Evolutionary conservation across 768 basidiomycete genomes (phyloP).

Genomic region (Naganishia antarctica): DNA sequence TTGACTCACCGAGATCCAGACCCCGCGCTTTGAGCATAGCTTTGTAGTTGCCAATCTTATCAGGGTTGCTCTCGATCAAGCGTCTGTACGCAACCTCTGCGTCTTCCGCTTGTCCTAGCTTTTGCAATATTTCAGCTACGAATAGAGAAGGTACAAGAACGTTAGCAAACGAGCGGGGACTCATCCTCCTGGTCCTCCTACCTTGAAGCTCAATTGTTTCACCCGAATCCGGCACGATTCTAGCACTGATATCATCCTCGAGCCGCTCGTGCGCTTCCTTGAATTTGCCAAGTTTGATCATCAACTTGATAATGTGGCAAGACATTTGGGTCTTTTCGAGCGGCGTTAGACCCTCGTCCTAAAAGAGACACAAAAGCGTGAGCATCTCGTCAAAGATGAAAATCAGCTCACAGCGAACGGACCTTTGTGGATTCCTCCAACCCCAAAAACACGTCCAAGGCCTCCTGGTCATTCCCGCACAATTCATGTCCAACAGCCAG

Average conservation of each 20-base stretch:
- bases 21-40: conserved; percentile 66
- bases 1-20: conserved; percentile 63
- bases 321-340: conserved; percentile 44
- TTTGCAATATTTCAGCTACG: conserved; percentile 71
- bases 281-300: conserved; percentile 38
- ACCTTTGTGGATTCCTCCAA: conserved; percentile 72
- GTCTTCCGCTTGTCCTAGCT: conserved; percentile 59
- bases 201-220: conserved; percentile 43
- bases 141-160: conserved; percentile 34
- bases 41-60: conserved; percentile 72
- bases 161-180: background rate
- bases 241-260: conserved; percentile 35
- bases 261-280: conserved; percentile 41
- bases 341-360: conserved; percentile 35
- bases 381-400: too few relatives aligned
- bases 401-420: conserved; percentile 27
- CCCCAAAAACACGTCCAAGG: conserved; percentile 66
- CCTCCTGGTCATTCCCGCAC: conserved; percentile 66
- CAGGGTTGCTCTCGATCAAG: conserved; percentile 79
- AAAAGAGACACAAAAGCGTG: background rate
- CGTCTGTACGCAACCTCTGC: conserved; percentile 76
- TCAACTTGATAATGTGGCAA: conserved; percentile 40
- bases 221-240: conserved; percentile 41
- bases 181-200: conserved; percentile 21
- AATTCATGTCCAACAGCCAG: conserved; percentile 84